Evolutionary conservation across 169 alveolate genomes (phyloP).

Genomic region (Cryptosporidium andersoni): DNA sequence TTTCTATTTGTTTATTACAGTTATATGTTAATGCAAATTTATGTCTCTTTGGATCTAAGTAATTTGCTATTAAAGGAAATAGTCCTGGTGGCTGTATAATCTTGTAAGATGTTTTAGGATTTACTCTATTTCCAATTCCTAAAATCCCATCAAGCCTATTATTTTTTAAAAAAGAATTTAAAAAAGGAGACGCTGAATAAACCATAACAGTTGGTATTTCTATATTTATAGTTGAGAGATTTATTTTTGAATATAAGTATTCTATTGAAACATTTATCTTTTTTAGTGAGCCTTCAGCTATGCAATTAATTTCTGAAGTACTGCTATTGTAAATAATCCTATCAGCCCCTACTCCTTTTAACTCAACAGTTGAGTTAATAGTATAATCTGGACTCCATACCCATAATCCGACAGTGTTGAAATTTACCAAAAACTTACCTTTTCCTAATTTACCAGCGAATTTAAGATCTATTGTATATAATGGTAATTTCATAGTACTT

Average conservation of each 20-base stretch:
- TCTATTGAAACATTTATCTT: neutral
- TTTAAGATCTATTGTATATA: too few relatives aligned
- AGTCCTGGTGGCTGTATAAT: neutral
- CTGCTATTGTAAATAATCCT: neutral
- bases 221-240: neutral
- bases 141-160: slow-evolving; percentile 44
- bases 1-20: neutral
- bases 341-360: neutral
- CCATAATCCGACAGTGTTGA: slow-evolving; percentile 17
- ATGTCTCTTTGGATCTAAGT: neutral
- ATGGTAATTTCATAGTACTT: too few relatives aligned
- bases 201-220: slow-evolving; percentile 24
- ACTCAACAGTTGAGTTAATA: too few relatives aligned
- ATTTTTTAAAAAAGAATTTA: slow-evolving; percentile 1
- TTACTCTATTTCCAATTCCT: slow-evolving; percentile 5
- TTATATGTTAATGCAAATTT: neutral
- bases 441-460: too few relatives aligned
- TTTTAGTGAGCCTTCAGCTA: neutral
- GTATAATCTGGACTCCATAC: neutral
- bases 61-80: neutral
- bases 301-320: slow-evolving; percentile 1
- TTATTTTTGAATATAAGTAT: neutral
- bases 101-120: neutral
- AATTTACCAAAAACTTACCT: neutral
- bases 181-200: neutral